Conservation (phyloP, 1,139 yeast genomes). For the Candida anutae region DNA sequence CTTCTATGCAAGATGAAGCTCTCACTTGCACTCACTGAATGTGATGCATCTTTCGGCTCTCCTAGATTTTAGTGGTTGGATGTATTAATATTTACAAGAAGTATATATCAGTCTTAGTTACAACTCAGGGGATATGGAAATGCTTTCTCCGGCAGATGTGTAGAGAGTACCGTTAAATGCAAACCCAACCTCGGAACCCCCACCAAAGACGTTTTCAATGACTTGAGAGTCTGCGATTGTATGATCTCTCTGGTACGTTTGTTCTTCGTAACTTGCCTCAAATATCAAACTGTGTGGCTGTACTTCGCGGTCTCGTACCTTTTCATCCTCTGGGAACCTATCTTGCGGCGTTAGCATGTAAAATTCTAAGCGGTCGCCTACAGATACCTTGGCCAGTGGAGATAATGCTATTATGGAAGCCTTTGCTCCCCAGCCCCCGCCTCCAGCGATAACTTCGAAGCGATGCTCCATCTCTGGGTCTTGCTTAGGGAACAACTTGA, state of each 20-base stretch:
- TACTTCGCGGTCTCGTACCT: too few relatives aligned
- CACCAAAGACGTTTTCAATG: slow-evolving; percentile 25
- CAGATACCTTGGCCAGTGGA: slow-evolving; percentile 39
- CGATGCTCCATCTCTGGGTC: slow-evolving; percentile 12
- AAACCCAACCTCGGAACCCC: slow-evolving; percentile 44
- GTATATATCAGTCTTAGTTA: too few relatives aligned
- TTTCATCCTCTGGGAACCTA: slow-evolving; percentile 8
- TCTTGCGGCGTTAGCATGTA: slow-evolving; percentile 38
- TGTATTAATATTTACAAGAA: too few relatives aligned
- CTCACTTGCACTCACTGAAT: too few relatives aligned
- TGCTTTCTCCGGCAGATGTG: slow-evolving; percentile 35
- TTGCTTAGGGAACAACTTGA: slow-evolving; percentile 19
- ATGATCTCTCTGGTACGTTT: slow-evolving; percentile 15
- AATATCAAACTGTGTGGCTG: too few relatives aligned
- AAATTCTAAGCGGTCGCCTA: slow-evolving; percentile 43
- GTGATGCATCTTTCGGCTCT: too few relatives aligned
- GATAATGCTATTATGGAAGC: slow-evolving; percentile 53
- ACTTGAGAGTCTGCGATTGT: slow-evolving; percentile 2
- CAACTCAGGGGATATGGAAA: too few relatives aligned
- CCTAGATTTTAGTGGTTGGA: too few relatives aligned
- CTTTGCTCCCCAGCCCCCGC: slow-evolving; percentile 63
- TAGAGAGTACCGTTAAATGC: slow-evolving; percentile 29
- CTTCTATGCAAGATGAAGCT: too few relatives aligned
- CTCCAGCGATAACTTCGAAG: slow-evolving; percentile 52
- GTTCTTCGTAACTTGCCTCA: slow-evolving; percentile 30